Conservation (phyloP, 1,139 yeast species). For the Insectozyma bohioensis region DNA sequence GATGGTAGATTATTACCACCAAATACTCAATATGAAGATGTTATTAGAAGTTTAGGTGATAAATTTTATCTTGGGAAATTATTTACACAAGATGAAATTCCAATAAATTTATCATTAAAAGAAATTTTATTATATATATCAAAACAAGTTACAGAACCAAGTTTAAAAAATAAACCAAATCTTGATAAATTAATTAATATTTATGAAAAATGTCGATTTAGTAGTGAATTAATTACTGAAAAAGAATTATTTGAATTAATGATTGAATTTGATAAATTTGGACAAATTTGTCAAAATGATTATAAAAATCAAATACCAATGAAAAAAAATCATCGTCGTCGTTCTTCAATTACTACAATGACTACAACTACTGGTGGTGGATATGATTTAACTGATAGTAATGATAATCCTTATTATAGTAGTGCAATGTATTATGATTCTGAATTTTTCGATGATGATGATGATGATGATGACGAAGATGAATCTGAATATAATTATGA, state of each 20-base stretch:
- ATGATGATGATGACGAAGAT: slow-evolving; percentile 5
- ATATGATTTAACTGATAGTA: slow-evolving; percentile 8
- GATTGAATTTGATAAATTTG: slow-evolving; percentile 29
- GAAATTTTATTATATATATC: slow-evolving; percentile 36
- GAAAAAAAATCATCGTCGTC: slow-evolving; percentile 4
- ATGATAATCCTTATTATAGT: slow-evolving; percentile 8
- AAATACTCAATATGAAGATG: slow-evolving; percentile 62
- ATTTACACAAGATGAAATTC: slow-evolving; percentile 37
- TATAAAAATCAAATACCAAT: slow-evolving; percentile 14
- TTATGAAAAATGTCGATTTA: slow-evolving; percentile 73
- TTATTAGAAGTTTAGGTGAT: slow-evolving; percentile 56
- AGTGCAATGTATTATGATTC: slow-evolving; percentile 9
- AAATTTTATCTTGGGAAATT: slow-evolving; percentile 45
- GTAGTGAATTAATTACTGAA: slow-evolving; percentile 61
- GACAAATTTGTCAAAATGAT: slow-evolving; percentile 16
- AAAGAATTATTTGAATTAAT: slow-evolving; percentile 63
- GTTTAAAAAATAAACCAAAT: slow-evolving; percentile 18
- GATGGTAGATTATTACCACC: slow-evolving; percentile 51
- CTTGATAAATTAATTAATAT: slow-evolving; percentile 41
- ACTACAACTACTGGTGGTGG: slow-evolving; percentile 6
- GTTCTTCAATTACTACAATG: slow-evolving; percentile 9
- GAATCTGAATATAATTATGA: slow-evolving; percentile 1
- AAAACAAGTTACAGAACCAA: slow-evolving; percentile 10
- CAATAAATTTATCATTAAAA: slow-evolving; percentile 47
- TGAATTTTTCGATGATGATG: slow-evolving; percentile 10